A percentile compares a stretch with the other conserved stretches of the same genome.
These are phyloP conservation scores for Zygoascus bituminiphila DNA, from an alignment of 805 yeast genomes.

Conservation along the genomic window DNA sequence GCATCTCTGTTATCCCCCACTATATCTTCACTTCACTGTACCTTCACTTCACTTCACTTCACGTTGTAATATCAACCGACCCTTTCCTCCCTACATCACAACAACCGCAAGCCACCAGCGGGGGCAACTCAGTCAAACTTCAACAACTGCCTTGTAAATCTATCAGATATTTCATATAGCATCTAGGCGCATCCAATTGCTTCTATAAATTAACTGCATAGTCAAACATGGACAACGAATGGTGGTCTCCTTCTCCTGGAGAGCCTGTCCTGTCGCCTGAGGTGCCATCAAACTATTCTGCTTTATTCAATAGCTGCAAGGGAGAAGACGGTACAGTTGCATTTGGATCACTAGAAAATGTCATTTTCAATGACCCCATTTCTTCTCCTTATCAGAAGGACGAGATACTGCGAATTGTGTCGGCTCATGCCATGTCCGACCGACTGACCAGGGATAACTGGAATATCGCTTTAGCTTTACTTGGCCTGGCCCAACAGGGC, in stretches of 20 bases:
- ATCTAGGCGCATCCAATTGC: too few species aligned
- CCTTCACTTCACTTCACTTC: too few species aligned
- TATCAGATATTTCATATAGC: too few species aligned
- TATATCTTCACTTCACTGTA: too few species aligned
- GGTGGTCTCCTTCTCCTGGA: neutral
- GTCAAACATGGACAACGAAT: neutral
- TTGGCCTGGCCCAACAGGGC: constrained; percentile 29
- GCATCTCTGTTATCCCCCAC: too few species aligned
- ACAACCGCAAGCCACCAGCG: too few species aligned
- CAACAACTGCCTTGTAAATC: too few species aligned
- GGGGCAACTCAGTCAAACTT: too few species aligned
- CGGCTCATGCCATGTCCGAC: constrained; percentile 12
- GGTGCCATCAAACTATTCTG: neutral
- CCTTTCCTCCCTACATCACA: too few species aligned
- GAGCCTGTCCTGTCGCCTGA: neutral
- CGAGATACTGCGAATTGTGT: constrained; percentile 1
- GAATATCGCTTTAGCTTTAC: constrained; percentile 27
- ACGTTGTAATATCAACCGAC: too few species aligned
- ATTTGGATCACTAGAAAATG: neutral
- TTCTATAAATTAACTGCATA: too few species aligned
- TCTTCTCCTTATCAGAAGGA: constrained; percentile 2
- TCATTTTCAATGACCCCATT: constrained; percentile 1
- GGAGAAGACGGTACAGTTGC: constrained; percentile 10
- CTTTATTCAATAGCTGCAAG: neutral
- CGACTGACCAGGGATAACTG: constrained; percentile 18